A percentile compares a stretch with the other conserved stretches of the same genome.
These are phyloP conservation scores for Backusella luteola DNA, from an alignment of 192 early-diverging fungal genomes.

Conservation along the genomic window DNA sequence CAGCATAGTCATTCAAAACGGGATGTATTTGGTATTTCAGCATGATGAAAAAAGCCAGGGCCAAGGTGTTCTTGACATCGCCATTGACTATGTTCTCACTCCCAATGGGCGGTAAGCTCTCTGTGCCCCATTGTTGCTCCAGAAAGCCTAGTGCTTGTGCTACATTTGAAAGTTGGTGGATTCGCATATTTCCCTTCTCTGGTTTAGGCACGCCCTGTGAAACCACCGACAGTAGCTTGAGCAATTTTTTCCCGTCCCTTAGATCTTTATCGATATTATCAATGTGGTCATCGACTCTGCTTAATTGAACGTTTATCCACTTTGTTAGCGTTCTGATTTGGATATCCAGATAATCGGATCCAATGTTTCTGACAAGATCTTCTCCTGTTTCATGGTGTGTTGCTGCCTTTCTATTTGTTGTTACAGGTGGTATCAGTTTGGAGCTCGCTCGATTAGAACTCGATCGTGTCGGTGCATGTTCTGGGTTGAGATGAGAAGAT, in stretches of 20 bases:
- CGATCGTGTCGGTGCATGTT: neutral
- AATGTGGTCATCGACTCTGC: conserved; percentile 39
- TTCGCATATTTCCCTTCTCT: conserved; percentile 69
- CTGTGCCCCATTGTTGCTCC: conserved; percentile 50
- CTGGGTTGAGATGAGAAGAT: conserved; percentile 4
- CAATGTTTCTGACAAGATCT: conserved; percentile 42
- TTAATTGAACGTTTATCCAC: conserved; percentile 61
- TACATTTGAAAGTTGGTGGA: conserved; percentile 78
- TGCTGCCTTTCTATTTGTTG: neutral
- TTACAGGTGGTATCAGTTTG: conserved; percentile 12
- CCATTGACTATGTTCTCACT: conserved; percentile 79
- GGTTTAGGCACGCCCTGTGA: conserved; percentile 69
- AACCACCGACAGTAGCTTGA: conserved; percentile 68
- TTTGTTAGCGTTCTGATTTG: conserved; percentile 54
- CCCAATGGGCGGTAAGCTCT: conserved; percentile 68
- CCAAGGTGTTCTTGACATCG: conserved; percentile 64
- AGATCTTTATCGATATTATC: conserved; percentile 60
- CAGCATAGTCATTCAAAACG: neutral
- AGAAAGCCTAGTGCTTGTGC: conserved; percentile 71
- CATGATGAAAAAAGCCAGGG: conserved; percentile 53
- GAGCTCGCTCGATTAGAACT: neutral
- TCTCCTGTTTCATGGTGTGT: conserved; percentile 18
- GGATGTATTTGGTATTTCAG: conserved; percentile 47
- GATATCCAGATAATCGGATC: conserved; percentile 46
- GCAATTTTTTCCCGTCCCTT: conserved; percentile 64